Evolutionary conservation across 1,139 yeast genomes (phyloP).

Genomic region (Nematodospora anomalae): DNA sequence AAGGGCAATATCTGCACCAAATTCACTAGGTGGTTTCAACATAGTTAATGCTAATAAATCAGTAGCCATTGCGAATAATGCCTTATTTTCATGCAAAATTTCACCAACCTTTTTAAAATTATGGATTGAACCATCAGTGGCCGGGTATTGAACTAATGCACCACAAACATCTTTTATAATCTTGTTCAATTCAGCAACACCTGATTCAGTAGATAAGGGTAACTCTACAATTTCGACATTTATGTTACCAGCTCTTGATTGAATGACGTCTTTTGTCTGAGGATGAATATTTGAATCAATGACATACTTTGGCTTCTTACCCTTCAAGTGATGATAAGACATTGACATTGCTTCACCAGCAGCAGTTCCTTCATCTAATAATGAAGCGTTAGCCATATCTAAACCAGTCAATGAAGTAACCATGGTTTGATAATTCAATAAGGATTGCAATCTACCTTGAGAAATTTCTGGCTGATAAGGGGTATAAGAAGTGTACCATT

Average conservation of each 20-base stretch:
- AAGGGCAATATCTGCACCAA: conserved; percentile 90
- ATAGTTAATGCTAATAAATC: conserved; percentile 87
- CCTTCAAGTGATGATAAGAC: conserved; percentile 66
- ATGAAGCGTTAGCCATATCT: conserved; percentile 89
- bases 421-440: conserved; percentile 88
- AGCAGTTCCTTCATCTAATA: conserved; percentile 95
- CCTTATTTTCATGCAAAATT: conserved; percentile 68
- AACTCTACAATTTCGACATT: conserved; percentile 62
- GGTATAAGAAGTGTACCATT: conserved; percentile 97
- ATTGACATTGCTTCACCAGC: conserved; percentile 97
- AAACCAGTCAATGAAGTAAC: conserved; percentile 88
- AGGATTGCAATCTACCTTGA: conserved; percentile 90
- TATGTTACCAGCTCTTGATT: conserved; percentile 76
- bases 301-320: conserved; percentile 66
- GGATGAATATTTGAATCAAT: conserved; percentile 79
- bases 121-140: conserved; percentile 74
- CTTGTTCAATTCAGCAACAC: conserved; percentile 39
- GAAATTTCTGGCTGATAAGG: conserved; percentile 98
- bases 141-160: conserved; percentile 87
- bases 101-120: conserved; percentile 59
- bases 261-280: conserved; percentile 79
- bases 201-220: conserved; percentile 54
- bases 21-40: conserved; percentile 77
- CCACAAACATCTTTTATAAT: conserved; percentile 61
- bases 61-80: conserved; percentile 80